Percentiles rank a stretch among this genome's conserved stretches.
These are phyloP conservation scores for Diaporthe sp. DNA, from an alignment of 2,329 filamentous ascomycete species.

Conservation along the genomic window DNA sequence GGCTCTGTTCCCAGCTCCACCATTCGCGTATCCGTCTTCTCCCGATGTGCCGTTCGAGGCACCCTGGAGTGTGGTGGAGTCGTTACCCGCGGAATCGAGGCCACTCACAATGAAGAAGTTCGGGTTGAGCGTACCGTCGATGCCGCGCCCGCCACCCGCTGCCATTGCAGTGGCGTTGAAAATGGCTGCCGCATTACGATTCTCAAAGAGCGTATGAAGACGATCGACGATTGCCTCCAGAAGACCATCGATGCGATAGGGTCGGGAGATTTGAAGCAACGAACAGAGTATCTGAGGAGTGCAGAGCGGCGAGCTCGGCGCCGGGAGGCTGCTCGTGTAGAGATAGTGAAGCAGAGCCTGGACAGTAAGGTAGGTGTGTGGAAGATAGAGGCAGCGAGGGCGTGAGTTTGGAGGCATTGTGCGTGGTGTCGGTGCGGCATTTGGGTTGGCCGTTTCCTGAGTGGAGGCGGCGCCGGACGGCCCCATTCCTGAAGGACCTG, in stretches of 20 bases:
- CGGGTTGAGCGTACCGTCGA: slow-evolving; percentile 75
- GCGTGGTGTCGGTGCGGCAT: slow-evolving; percentile 69
- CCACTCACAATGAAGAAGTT: slow-evolving; percentile 70
- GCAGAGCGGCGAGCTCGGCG: slow-evolving; percentile 81
- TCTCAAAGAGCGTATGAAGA: slow-evolving; percentile 89
- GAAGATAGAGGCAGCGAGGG: slow-evolving; percentile 90
- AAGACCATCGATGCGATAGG: slow-evolving; percentile 93
- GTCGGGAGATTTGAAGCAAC: slow-evolving; percentile 90
- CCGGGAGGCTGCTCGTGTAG: slow-evolving; percentile 90
- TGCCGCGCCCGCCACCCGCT: slow-evolving; percentile 89
- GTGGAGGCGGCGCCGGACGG: slow-evolving; percentile 51
- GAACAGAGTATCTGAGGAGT: slow-evolving; percentile 97
- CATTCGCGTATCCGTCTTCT: slow-evolving; percentile 50
- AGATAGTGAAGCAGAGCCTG: slow-evolving; percentile 93
- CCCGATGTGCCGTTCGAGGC: slow-evolving; percentile 52
- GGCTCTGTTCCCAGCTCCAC: slow-evolving; percentile 50
- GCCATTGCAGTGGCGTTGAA: slow-evolving; percentile 99
- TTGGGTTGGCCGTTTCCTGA: slow-evolving; percentile 57
- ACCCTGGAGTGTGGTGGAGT: neutral
- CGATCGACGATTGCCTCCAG: slow-evolving; percentile 94
- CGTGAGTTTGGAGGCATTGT: slow-evolving; percentile 74
- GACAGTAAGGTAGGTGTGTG: slow-evolving; percentile 90
- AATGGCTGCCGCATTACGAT: slow-evolving; percentile 93
- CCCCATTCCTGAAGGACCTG: slow-evolving; percentile 55
- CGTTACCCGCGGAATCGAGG: slow-evolving; percentile 51